Evolutionary conservation across 73 alveolate species (phyloP).

Genomic region (Paraurostyla sp.): DNA sequence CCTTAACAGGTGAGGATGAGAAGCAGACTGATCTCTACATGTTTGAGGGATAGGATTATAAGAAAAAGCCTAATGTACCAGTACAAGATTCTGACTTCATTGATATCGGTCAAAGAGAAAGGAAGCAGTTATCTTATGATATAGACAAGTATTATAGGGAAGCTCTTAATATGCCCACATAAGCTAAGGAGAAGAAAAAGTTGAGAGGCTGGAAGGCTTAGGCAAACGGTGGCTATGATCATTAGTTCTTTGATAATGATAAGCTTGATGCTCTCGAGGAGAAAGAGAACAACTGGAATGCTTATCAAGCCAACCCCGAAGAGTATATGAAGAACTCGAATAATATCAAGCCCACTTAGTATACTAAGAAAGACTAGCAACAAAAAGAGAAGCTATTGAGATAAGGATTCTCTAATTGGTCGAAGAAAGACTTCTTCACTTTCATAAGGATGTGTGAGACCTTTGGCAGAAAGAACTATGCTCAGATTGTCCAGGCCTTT

Average conservation of each 20-base stretch:
- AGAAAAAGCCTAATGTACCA: conserved; percentile 44
- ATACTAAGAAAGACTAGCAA: conserved; percentile 83
- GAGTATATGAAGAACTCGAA: conserved; percentile 27
- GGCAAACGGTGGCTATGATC: conserved; percentile 91
- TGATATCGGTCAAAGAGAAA: conserved; percentile 82
- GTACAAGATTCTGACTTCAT: conserved; percentile 22
- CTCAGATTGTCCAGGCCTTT: conserved; percentile 78
- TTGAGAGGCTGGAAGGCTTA: conserved; percentile 91
- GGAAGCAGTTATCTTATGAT: conserved; percentile 82
- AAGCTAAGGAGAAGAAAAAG: conserved; percentile 83
- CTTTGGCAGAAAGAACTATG: conserved; percentile 85
- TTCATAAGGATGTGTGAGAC: conserved; percentile 83
- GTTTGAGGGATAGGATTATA: conserved; percentile 80
- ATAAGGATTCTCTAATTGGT: conserved; percentile 94
- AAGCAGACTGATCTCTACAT: conserved; percentile 64
- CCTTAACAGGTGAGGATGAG: conserved; percentile 78
- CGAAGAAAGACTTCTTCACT: conserved; percentile 87
- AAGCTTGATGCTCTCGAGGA: conserved; percentile 88
- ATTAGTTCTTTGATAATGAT: conserved; percentile 88
- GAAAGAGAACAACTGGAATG: conserved; percentile 86
- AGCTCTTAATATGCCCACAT: conserved; percentile 64
- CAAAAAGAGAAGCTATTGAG: conserved; percentile 79
- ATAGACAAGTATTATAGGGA: conserved; percentile 82
- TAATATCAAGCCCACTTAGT: conserved; percentile 66
- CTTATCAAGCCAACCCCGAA: conserved; percentile 80